These are phyloP conservation scores for Aspergillus pseudoviridinutans DNA, from an alignment of 2,329 filamentous ascomycete species.

Conservation along the genomic window DNA sequence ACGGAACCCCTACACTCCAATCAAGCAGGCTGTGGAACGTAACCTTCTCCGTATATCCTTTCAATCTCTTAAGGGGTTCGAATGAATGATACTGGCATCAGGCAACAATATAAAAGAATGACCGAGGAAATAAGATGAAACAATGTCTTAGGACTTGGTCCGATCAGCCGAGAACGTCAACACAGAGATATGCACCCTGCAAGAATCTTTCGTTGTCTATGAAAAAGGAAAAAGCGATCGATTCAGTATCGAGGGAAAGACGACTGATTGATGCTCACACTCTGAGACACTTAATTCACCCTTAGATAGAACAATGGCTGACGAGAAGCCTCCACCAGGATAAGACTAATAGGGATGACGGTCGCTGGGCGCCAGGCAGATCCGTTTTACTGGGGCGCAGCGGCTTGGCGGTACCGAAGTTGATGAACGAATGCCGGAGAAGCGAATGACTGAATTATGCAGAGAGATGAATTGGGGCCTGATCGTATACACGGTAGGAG, in stretches of 20 bases:
- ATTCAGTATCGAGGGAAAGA: not conserved
- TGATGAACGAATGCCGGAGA: not conserved
- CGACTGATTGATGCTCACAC: not conserved
- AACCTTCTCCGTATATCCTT: not conserved
- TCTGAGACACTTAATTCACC: not conserved
- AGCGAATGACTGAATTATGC: slow-evolving; percentile 1
- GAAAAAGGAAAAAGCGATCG: not conserved
- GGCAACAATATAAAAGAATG: slow-evolving; percentile 15
- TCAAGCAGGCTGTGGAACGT: not conserved
- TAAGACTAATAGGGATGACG: not conserved
- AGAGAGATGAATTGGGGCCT: not conserved
- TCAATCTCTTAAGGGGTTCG: not conserved
- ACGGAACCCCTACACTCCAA: slow-evolving; percentile 3
- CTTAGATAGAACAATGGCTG: not conserved
- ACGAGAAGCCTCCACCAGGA: not conserved
- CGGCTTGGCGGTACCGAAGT: slow-evolving; percentile 5
- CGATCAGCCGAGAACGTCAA: not conserved
- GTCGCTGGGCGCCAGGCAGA: not conserved
- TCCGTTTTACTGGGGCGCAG: slow-evolving; percentile 10
- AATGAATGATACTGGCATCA: slow-evolving; percentile 12
- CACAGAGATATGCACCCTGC: not conserved
- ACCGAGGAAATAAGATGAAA: not conserved
- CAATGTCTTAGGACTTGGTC: slow-evolving; percentile 2
- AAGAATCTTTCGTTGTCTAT: not conserved
- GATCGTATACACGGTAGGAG: not conserved